Evolutionary conservation across 129 eudicot species (phyloP).

Genomic region (Helichrysum umbraculigerum): DNA sequence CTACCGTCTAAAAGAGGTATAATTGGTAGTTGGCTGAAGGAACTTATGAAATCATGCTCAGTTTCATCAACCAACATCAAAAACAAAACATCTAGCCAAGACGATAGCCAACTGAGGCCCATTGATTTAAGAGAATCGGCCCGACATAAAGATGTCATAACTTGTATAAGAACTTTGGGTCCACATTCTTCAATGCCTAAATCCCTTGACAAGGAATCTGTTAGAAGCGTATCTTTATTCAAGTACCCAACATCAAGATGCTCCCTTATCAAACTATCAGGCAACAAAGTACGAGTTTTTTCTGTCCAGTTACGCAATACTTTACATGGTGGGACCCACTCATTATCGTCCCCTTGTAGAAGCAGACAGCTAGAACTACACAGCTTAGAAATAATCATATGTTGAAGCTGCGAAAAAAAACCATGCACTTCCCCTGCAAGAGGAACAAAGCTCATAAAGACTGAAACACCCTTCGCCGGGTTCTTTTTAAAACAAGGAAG

Average conservation of each 20-base stretch:
- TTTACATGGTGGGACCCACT: slow-evolving; percentile 79
- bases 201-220: slow-evolving; percentile 61
- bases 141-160: slow-evolving; percentile 49
- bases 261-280: slow-evolving; percentile 55
- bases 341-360: slow-evolving; percentile 50
- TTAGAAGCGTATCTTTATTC: slow-evolving; percentile 52
- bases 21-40: slow-evolving; percentile 50
- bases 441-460: slow-evolving; percentile 77
- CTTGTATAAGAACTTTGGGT: slow-evolving; percentile 48
- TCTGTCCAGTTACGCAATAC: slow-evolving; percentile 63
- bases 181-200: slow-evolving; percentile 72
- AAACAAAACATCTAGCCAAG: slow-evolving; percentile 59
- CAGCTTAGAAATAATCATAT: slow-evolving; percentile 61
- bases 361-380: slow-evolving; percentile 62
- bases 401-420: slow-evolving; percentile 67
- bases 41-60: slow-evolving; percentile 14
- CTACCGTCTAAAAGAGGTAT: slow-evolving; percentile 71
- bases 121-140: slow-evolving; percentile 45
- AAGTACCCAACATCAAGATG: slow-evolving; percentile 75
- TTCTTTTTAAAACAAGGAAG: slow-evolving; percentile 58
- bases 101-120: slow-evolving; percentile 67
- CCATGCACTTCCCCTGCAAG: slow-evolving; percentile 77
- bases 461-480: slow-evolving; percentile 65
- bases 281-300: slow-evolving; percentile 51
- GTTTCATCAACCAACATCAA: slow-evolving; percentile 20